phyloP scores from a whole-genome alignment of 2,329 filamentous ascomycete genomes.

The Akanthomyces dipterigenus region DNA sequence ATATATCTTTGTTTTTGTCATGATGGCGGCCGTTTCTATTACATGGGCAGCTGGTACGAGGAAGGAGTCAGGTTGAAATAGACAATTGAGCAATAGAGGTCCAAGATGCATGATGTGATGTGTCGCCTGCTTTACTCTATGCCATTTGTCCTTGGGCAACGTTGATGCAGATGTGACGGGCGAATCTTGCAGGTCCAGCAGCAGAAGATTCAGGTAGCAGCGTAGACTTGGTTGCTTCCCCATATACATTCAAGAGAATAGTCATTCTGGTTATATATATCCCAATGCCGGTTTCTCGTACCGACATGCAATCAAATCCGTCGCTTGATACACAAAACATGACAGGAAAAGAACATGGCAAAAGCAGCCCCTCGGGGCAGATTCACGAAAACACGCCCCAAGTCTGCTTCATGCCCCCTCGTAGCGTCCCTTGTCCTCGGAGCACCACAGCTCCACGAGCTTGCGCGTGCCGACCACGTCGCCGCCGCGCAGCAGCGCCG shows the following conservation, averaged over 20 bases:
- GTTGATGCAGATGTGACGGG: not conserved
- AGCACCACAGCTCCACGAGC: constrained; percentile 66
- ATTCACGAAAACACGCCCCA: no score
- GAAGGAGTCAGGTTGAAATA: constrained; percentile 8
- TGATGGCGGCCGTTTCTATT: not conserved
- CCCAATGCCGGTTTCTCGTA: not conserved
- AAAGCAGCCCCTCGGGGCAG: no score
- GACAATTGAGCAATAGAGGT: not conserved
- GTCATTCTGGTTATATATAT: not conserved
- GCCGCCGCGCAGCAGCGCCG: constrained; percentile 60
- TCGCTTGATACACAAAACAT: constrained; percentile 1
- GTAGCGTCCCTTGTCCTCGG: constrained; percentile 29
- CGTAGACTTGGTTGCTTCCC: not conserved
- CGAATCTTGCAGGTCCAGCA: no score
- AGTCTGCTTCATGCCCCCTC: constrained; percentile 30
- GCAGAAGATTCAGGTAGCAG: no score
- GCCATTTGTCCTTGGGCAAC: not conserved
- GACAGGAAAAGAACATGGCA: not conserved
- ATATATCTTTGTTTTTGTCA: constrained; percentile 4
- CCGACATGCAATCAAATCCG: not conserved
- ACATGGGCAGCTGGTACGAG: not conserved
- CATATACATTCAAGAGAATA: not conserved
- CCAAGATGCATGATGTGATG: not conserved
- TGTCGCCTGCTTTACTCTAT: no score
- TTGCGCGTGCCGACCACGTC: constrained; percentile 62